Evolutionary conservation across 805 yeast species (phyloP).

Genomic region (Saturnispora kantuleensis): DNA sequence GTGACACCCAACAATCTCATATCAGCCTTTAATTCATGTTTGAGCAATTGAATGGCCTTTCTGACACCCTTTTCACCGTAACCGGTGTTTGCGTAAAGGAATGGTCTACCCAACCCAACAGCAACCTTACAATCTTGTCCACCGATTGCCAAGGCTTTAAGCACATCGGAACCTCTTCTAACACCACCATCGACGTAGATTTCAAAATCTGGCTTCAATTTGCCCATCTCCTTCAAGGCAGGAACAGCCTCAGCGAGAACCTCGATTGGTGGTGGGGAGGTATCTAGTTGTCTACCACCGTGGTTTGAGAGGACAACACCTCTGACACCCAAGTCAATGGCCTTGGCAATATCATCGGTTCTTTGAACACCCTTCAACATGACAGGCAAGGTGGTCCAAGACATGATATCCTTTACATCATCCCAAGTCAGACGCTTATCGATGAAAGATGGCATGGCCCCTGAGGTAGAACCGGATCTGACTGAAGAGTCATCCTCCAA

Average conservation of each 20-base stretch:
- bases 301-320: conserved; percentile 80
- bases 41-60: conserved; percentile 51
- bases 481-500: conserved; percentile 39
- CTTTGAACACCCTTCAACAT: conserved; percentile 78
- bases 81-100: conserved; percentile 42
- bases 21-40: conserved; percentile 51
- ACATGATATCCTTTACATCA: conserved; percentile 47
- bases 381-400: conserved; percentile 52
- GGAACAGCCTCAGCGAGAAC: conserved; percentile 63
- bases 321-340: conserved; percentile 58
- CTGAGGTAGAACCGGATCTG: conserved; percentile 71
- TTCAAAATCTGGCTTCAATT: conserved; percentile 44
- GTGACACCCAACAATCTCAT: conserved; percentile 60
- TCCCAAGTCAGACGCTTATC: conserved; percentile 60
- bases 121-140: conserved; percentile 65
- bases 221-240: conserved; percentile 32
- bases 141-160: conserved; percentile 71
- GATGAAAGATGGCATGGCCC: conserved; percentile 75
- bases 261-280: conserved; percentile 64
- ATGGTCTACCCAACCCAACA: conserved; percentile 61
- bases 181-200: conserved; percentile 70
- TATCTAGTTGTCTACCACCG: conserved; percentile 85
- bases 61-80: conserved; percentile 70
- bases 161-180: conserved; percentile 62
- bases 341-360: conserved; percentile 63